These are phyloP conservation scores for Aureobasidium melanogenum DNA, from an alignment of 2,329 filamentous ascomycete species.

Conservation along the genomic window DNA sequence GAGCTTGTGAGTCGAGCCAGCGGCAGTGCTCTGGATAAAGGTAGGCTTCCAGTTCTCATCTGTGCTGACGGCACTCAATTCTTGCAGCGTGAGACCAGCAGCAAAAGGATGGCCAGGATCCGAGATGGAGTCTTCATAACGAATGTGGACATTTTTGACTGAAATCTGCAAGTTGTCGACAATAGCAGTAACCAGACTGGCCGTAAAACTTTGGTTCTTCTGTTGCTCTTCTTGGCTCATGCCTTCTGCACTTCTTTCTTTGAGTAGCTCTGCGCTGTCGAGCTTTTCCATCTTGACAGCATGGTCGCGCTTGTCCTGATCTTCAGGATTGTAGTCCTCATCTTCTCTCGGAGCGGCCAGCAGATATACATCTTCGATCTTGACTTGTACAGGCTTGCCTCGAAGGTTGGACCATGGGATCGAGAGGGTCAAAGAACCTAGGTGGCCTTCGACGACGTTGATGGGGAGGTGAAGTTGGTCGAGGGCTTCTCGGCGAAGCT, in stretches of 20 bases:
- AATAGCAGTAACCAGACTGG: slow-evolving; percentile 90
- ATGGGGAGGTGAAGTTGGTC: slow-evolving; percentile 95
- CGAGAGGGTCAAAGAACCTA: slow-evolving; percentile 81
- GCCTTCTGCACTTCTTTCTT: slow-evolving; percentile 84
- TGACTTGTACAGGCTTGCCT: slow-evolving; percentile 86
- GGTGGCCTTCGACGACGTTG: slow-evolving; percentile 91
- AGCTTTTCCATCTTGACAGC: slow-evolving; percentile 98
- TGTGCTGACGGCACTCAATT: slow-evolving; percentile 95
- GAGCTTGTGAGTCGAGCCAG: slow-evolving; percentile 77
- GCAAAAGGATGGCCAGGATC: slow-evolving; percentile 93
- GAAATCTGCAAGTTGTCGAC: slow-evolving; percentile 97
- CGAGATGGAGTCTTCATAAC: slow-evolving; percentile 96
- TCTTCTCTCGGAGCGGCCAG: slow-evolving; percentile 94
- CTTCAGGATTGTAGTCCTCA: slow-evolving; percentile 82
- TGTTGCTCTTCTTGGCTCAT: slow-evolving; percentile 93
- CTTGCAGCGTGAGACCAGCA: slow-evolving; percentile 81
- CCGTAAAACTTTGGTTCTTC: slow-evolving; percentile 95
- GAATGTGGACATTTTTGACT: slow-evolving; percentile 95
- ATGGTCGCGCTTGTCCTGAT: slow-evolving; percentile 79
- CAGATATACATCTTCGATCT: slow-evolving; percentile 94
- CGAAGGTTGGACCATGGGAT: slow-evolving; percentile 98
- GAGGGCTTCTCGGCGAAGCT: slow-evolving; percentile 87
- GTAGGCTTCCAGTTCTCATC: slow-evolving; percentile 91
- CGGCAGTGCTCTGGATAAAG: slow-evolving; percentile 79
- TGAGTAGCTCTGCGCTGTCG: slow-evolving; percentile 88